A percentile compares a stretch with the other conserved stretches of the same genome.
These are phyloP conservation scores for Emergomyces africanus DNA, from an alignment of 2,329 filamentous ascomycete species.

Conservation along the genomic window DNA sequence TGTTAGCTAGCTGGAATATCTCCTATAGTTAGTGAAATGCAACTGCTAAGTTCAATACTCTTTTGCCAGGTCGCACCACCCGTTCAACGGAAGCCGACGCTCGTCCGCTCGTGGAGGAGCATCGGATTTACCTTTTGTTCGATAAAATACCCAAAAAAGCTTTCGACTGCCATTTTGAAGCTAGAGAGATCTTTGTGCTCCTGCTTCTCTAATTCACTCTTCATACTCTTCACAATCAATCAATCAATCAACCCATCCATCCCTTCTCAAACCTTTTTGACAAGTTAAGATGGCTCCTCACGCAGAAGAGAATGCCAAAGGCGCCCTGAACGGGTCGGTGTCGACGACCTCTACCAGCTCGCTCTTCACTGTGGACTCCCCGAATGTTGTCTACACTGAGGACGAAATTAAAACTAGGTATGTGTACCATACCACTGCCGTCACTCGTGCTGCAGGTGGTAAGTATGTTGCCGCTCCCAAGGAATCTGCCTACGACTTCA, in stretches of 20 bases:
- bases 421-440: slow-evolving; percentile 85
- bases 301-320: slow-evolving; percentile 48
- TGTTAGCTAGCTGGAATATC: slow-evolving; percentile 1
- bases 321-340: slow-evolving; percentile 42
- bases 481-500: slow-evolving; percentile 92
- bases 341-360: slow-evolving; percentile 29
- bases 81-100: slow-evolving; percentile 93
- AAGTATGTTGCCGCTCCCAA: slow-evolving; percentile 73
- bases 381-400: slow-evolving; percentile 85
- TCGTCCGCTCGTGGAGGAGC: slow-evolving; percentile 75
- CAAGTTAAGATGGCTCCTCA: slow-evolving; percentile 74
- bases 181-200: slow-evolving; percentile 10
- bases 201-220: slow-evolving; percentile 19
- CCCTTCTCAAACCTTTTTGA: slow-evolving; percentile 13
- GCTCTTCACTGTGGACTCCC: slow-evolving; percentile 78
- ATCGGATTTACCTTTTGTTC: slow-evolving; percentile 44
- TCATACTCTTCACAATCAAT: slow-evolving; percentile 40
- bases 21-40: slow-evolving; percentile 5
- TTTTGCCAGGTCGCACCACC: slow-evolving; percentile 67
- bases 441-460: slow-evolving; percentile 58
- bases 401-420: slow-evolving; percentile 85
- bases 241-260: slow-evolving; percentile 32
- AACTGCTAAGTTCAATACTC: slow-evolving; percentile 3
- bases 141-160: slow-evolving; percentile 28
- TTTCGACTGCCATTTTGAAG: slow-evolving; percentile 6